Percentiles rank a stretch among this genome's conserved stretches.
These are phyloP conservation scores for Herpotrichia juniperi DNA, from an alignment of 2,329 filamentous ascomycete genomes.

Conservation along the genomic window DNA sequence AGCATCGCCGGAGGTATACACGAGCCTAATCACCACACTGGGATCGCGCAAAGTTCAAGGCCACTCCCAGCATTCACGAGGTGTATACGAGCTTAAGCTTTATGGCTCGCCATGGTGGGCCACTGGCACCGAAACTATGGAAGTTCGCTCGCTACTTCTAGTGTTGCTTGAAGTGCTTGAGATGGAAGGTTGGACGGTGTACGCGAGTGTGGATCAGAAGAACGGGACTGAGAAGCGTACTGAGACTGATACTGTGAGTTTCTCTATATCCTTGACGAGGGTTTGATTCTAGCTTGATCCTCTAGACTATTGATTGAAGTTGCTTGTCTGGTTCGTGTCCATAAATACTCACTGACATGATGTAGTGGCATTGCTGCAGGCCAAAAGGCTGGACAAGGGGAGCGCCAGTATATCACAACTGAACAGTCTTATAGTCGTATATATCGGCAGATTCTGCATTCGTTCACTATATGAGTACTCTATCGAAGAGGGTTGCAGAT, in stretches of 20 bases:
- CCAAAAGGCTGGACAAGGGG: conserved; percentile 26
- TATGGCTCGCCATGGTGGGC: conserved; percentile 41
- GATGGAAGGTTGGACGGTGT: conserved; percentile 46
- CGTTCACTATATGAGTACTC: no score
- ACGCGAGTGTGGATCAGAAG: conserved; percentile 47
- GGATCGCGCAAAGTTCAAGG: conserved; percentile 15
- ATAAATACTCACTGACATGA: not conserved
- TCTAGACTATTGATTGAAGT: no score
- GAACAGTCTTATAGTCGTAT: not conserved
- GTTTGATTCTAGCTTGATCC: no score
- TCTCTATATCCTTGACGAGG: not conserved
- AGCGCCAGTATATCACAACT: conserved; percentile 25
- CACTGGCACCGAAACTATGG: conserved; percentile 43
- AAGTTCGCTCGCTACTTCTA: conserved; percentile 42
- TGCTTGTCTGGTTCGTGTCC: no score
- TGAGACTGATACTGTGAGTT: conserved; percentile 29
- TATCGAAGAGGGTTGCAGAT: no score
- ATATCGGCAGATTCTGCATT: no score
- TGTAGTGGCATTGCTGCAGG: conserved; percentile 29
- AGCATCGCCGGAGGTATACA: conserved; percentile 15
- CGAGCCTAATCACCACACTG: conserved; percentile 14
- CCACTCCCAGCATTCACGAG: conserved; percentile 16
- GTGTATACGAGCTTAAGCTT: conserved; percentile 41
- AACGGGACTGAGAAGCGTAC: conserved; percentile 19
- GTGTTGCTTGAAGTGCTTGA: conserved; percentile 44